Evolutionary conservation across 257 asterid genomes (phyloP).

Genomic region (Solanum dulcamara): DNA sequence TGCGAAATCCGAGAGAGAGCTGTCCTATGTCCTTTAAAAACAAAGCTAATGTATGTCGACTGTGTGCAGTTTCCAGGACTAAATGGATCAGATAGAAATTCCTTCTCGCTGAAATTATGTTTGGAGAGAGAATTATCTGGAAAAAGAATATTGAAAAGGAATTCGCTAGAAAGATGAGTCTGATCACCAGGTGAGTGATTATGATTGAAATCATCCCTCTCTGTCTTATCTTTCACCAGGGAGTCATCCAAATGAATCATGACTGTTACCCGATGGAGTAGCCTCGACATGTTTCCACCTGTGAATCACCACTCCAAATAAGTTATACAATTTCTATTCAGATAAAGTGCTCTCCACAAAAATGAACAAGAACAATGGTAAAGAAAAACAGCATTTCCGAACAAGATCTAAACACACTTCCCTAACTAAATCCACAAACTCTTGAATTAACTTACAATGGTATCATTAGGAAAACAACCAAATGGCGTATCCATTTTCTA

Average conservation of each 20-base stretch:
- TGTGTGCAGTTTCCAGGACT: constrained; percentile 43
- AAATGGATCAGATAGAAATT: constrained; percentile 57
- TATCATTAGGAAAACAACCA: neutral
- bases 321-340: neutral
- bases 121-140: constrained; percentile 42
- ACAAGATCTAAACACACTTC: constrained; percentile 10
- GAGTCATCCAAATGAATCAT: constrained; percentile 57
- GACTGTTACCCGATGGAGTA: constrained; percentile 52
- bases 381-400: neutral
- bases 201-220: constrained; percentile 51
- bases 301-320: constrained; percentile 19
- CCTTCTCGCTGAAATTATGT: constrained; percentile 41
- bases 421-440: constrained; percentile 8
- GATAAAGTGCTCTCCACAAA: neutral
- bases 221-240: constrained; percentile 59
- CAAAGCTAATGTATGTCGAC: constrained; percentile 41
- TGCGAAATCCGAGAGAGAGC: constrained; percentile 64
- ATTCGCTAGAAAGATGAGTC: constrained; percentile 29
- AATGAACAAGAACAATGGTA: neutral
- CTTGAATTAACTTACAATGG: neutral
- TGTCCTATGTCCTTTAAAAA: constrained; percentile 66
- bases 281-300: constrained; percentile 67
- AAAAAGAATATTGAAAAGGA: constrained; percentile 44
- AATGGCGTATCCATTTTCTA: neutral
- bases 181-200: constrained; percentile 25